Evolutionary conservation across 257 asterid species (phyloP).

Genomic region (Rauvolfia tetraphylla): DNA sequence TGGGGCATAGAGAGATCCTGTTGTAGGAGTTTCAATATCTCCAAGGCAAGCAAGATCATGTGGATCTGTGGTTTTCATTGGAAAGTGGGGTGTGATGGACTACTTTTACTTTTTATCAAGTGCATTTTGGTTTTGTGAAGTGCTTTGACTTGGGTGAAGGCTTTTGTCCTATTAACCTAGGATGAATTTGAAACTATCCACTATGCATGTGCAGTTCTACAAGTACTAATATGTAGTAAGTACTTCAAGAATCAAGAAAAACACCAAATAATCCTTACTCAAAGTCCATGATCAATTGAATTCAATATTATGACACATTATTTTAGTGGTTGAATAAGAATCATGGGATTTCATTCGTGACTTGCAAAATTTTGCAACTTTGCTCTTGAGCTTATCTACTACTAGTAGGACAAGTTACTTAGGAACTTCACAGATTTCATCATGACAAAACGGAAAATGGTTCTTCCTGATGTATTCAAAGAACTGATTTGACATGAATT

Average conservation of each 20-base stretch:
- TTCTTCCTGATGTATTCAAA: conserved; percentile 23
- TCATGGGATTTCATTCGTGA: neutral
- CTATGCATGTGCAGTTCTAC: conserved; percentile 15
- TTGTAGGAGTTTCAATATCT: conserved; percentile 10
- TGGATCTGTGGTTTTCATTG: conserved; percentile 34
- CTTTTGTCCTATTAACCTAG: conserved; percentile 21
- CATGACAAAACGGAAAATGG: conserved; percentile 22
- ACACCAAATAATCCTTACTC: neutral
- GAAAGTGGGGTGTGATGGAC: conserved; percentile 30
- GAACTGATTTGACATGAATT: conserved; percentile 42
- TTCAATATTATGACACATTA: neutral
- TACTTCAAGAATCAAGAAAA: conserved; percentile 4
- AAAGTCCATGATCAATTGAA: neutral
- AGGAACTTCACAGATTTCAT: conserved; percentile 19
- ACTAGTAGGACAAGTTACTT: neutral
- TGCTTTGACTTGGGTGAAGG: conserved; percentile 26
- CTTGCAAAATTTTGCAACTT: neutral
- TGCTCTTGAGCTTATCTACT: neutral
- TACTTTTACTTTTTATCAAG: conserved; percentile 14
- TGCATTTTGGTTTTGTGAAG: conserved; percentile 24
- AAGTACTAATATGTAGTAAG: neutral
- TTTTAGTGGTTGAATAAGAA: neutral
- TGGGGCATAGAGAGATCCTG: conserved; percentile 22
- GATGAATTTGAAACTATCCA: conserved; percentile 16
- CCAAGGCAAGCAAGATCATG: conserved; percentile 46